These are phyloP conservation scores for Tricholoma flavovirens DNA, from an alignment of 768 basidiomycete genomes.

Conservation along the genomic window DNA sequence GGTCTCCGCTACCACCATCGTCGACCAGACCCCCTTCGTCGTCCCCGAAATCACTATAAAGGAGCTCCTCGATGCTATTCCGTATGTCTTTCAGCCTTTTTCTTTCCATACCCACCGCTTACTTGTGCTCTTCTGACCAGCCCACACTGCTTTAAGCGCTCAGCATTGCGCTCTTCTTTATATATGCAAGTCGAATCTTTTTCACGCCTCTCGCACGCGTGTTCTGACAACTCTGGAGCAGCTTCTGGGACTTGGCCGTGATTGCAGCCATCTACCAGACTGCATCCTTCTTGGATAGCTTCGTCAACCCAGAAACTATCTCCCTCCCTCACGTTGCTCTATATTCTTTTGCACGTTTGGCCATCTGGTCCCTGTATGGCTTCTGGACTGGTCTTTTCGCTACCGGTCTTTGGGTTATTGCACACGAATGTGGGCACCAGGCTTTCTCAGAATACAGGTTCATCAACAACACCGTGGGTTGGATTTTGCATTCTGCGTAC, in stretches of 20 bases:
- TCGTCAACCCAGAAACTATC: constrained; percentile 51
- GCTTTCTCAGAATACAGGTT: constrained; percentile 90
- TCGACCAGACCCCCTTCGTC: constrained; percentile 53
- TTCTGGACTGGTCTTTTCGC: constrained; percentile 81
- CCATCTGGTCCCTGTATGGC: constrained; percentile 76
- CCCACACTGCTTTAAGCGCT: constrained; percentile 86
- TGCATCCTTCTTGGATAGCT: constrained; percentile 56
- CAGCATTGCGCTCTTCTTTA: constrained; percentile 67
- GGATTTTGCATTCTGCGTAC: constrained; percentile 86
- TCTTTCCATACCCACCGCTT: background rate
- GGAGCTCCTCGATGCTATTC: constrained; percentile 78
- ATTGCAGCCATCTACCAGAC: constrained; percentile 65
- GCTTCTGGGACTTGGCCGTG: constrained; percentile 69
- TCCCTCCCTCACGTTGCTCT: constrained; percentile 55
- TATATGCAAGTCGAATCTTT: constrained; percentile 61
- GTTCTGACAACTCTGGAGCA: constrained; percentile 20
- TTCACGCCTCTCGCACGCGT: background rate
- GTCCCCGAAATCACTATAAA: constrained; percentile 88
- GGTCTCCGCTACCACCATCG: constrained; percentile 26
- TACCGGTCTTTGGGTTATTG: constrained; percentile 93
- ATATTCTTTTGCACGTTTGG: constrained; percentile 55
- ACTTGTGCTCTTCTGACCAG: constrained; percentile 28
- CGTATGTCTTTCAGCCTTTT: constrained; percentile 45
- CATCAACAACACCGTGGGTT: constrained; percentile 90
- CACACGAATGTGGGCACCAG: constrained; percentile 95